These are phyloP conservation scores for Neurospora sp. DNA, from an alignment of 495 filamentous ascomycete species.

Conservation along the genomic window DNA sequence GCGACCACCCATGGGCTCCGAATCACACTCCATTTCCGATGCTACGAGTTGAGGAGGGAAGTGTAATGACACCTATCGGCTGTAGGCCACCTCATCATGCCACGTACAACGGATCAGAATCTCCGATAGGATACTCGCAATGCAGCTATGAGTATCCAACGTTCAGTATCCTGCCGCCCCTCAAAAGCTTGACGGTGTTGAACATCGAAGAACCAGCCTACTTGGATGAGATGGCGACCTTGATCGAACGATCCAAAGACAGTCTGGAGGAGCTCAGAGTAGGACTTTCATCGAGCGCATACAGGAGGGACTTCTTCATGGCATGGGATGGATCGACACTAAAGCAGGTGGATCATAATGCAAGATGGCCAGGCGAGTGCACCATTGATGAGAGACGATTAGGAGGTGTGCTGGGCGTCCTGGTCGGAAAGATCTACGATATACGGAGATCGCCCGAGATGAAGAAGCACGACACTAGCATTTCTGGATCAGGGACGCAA, in stretches of 20 bases:
- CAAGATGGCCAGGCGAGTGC: conserved; percentile 40
- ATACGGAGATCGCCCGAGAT: conserved; percentile 25
- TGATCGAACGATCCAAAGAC: conserved; percentile 64
- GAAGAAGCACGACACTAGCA: not conserved
- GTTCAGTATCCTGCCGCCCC: conserved; percentile 71
- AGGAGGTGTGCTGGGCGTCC: conserved; percentile 66
- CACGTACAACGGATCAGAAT: conserved; percentile 15
- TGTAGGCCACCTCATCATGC: conserved; percentile 24
- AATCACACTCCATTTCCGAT: conserved; percentile 21
- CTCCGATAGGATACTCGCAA: conserved; percentile 27
- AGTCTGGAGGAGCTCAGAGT: conserved; percentile 67
- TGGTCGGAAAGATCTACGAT: conserved; percentile 57
- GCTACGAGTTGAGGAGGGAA: conserved; percentile 9
- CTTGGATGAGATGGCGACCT: conserved; percentile 76
- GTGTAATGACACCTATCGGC: conserved; percentile 34
- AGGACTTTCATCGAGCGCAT: conserved; percentile 58
- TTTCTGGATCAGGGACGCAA: not conserved
- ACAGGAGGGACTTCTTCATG: conserved; percentile 47
- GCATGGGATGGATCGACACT: conserved; percentile 49
- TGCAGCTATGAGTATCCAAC: conserved; percentile 68
- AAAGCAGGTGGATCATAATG: conserved; percentile 48
- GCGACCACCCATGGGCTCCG: conserved; percentile 12
- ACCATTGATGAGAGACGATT: conserved; percentile 37
- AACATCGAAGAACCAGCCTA: conserved; percentile 86
- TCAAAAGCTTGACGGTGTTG: conserved; percentile 73